These are phyloP conservation scores for Rhizopogon parksii DNA, from an alignment of 1,284 basidiomycete genomes.

Conservation along the genomic window DNA sequence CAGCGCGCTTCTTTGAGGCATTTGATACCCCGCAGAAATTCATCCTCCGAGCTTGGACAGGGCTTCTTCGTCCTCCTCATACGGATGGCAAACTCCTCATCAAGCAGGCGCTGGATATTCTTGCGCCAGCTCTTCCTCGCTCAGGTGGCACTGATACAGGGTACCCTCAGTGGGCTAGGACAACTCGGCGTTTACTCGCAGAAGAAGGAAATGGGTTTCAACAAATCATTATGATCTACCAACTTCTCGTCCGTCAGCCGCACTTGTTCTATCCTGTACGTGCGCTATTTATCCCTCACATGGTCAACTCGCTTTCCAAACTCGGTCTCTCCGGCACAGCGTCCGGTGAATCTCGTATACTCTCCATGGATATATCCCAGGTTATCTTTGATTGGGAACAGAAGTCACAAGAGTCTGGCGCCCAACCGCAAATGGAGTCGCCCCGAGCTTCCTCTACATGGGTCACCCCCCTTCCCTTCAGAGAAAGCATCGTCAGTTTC, in stretches of 20 bases:
- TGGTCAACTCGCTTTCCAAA: conserved; percentile 86
- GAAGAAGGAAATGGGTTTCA: conserved; percentile 84
- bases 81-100: conserved; percentile 78
- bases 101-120: conserved; percentile 83
- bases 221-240: conserved; percentile 86
- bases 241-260: conserved; percentile 88
- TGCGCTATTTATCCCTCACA: conserved; percentile 92
- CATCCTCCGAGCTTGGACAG: conserved; percentile 90
- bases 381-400: conserved; percentile 88
- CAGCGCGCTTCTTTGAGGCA: conserved; percentile 90
- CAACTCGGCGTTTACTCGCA: conserved; percentile 79
- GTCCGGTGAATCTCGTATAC: conserved; percentile 73
- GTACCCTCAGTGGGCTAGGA: conserved; percentile 84
- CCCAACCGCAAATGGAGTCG: conserved; percentile 15
- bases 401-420: conserved; percentile 37
- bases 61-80: conserved; percentile 80
- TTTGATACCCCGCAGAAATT: conserved; percentile 94
- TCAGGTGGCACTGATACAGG: conserved; percentile 51
- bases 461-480: conserved; percentile 73
- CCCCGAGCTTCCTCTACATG: conserved; percentile 34
- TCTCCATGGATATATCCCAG: conserved; percentile 81
- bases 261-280: conserved; percentile 92
- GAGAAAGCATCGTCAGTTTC: conserved; percentile 91
- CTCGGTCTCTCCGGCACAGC: conserved; percentile 76
- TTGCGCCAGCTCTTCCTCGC: conserved; percentile 81